Evolutionary conservation across 768 basidiomycete species (phyloP), one percentile per base, ranked within the genome.

Genomic region (Calvatia gigantea): DNA sequence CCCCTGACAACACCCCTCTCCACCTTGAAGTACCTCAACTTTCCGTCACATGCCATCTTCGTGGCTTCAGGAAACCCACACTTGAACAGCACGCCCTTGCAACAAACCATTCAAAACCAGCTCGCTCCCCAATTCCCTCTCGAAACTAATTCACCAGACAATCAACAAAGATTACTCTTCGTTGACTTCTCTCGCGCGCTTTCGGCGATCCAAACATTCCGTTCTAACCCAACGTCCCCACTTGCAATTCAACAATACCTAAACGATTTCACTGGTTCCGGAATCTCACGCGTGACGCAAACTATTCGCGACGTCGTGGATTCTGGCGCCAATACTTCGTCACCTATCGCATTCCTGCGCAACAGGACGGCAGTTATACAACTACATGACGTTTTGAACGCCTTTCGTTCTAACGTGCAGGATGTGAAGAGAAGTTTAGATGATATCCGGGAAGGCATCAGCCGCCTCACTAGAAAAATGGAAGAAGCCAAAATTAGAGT

Each of bases 161-260:
- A 9, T 39, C 44, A 11, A 65, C 46, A 31, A n/a, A 46, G 38
- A 1, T 28, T 78, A 37, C 43, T 87, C 15, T 75, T 79, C 57
- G 72, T 80, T 14, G 85, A 91, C 61, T 85, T 87, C 3, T 60
- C 66, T 41, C 82, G 83, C 33, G 88, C 88, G 0, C 56, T 84
- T 9, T 65, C 67, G 1, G 88, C 85, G 2, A 71, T 86, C 5
- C 69, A 69, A 29, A 60, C 71, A 23, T 69, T 91, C 31, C 76
- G 73, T 57, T 61, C 73, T 7, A 69, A 80, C 39, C 72, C 79
- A 0, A 68, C 67, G 3, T 81, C 81, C 1, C 58, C 80, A 12
- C 61, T 72, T 2, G 75, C 80, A 29, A 75, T 91, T 12, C 84
- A 89, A 57, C 74, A 71, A 56, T 91, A 83, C 67, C 86, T 89